Evolutionary conservation across 176 grass and related monocot species (phyloP).

Genomic region (Hordeum marinum): DNA sequence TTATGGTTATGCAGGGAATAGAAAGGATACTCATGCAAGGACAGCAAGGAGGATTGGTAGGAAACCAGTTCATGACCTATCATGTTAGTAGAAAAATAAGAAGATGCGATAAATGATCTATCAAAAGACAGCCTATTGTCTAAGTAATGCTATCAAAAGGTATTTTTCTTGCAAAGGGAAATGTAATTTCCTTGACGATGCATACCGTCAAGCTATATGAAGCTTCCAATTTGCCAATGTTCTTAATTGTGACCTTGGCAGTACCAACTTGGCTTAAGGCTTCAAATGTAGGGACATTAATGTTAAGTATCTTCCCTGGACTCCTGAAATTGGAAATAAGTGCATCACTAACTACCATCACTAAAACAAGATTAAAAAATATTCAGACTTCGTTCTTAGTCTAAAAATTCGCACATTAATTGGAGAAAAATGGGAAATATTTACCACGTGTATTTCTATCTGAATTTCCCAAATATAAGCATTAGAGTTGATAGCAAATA

Average conservation of each 20-base stretch:
- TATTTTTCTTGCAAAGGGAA: neutral
- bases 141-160: neutral
- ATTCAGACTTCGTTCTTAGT: neutral
- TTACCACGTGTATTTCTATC: neutral
- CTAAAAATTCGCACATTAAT: neutral
- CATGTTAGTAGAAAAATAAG: neutral
- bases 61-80: neutral
- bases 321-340: constrained; percentile 56
- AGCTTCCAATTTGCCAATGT: constrained; percentile 79
- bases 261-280: constrained; percentile 76
- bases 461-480: neutral
- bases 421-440: neutral
- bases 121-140: neutral
- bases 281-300: constrained; percentile 71
- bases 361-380: neutral
- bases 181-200: constrained; percentile 8
- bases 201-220: constrained; percentile 90
- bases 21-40: neutral
- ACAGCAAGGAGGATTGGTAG: neutral
- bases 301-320: constrained; percentile 65
- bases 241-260: constrained; percentile 59
- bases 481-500: neutral
- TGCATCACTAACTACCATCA: neutral
- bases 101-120: neutral
- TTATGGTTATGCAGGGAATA: neutral